These are phyloP conservation scores for Naumovozyma dairenensis DNA, from an alignment of 805 yeast species.

Conservation along the genomic window DNA sequence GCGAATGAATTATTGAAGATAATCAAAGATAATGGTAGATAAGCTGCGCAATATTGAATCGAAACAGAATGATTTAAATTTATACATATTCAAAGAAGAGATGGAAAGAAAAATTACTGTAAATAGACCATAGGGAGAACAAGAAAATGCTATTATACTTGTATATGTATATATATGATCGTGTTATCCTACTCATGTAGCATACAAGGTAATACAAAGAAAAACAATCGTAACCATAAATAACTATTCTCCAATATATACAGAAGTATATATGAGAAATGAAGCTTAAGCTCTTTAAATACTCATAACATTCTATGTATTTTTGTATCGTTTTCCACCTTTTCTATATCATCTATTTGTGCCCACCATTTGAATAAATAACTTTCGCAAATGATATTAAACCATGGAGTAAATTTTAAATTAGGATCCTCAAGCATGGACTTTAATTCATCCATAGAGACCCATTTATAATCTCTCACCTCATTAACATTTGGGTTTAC, in stretches of 20 bases:
- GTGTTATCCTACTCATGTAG: too few species aligned
- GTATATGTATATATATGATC: too few species aligned
- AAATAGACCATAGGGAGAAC: too few species aligned
- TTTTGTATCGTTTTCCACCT: slow-evolving; percentile 33
- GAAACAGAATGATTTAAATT: too few species aligned
- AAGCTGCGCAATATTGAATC: too few species aligned
- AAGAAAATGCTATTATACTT: too few species aligned
- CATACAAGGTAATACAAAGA: too few species aligned
- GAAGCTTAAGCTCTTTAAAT: too few species aligned
- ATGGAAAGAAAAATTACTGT: too few species aligned
- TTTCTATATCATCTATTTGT: slow-evolving; percentile 47
- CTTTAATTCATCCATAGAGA: slow-evolving; percentile 54
- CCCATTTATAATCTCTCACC: slow-evolving; percentile 73
- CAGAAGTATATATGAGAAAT: background rate
- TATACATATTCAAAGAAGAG: too few species aligned
- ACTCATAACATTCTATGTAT: slow-evolving; percentile 28
- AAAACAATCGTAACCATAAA: background rate
- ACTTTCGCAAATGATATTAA: slow-evolving; percentile 85
- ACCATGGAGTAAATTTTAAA: slow-evolving; percentile 95
- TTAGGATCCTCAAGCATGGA: slow-evolving; percentile 60
- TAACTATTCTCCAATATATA: background rate
- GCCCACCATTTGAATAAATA: slow-evolving; percentile 94
- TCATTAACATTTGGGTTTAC: slow-evolving; percentile 66
- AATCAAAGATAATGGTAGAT: too few species aligned
- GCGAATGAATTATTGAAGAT: too few species aligned